phyloP scores from a whole-genome alignment of 345 rosid genomes.

The Rhodomyrtus tomentosa region DNA sequence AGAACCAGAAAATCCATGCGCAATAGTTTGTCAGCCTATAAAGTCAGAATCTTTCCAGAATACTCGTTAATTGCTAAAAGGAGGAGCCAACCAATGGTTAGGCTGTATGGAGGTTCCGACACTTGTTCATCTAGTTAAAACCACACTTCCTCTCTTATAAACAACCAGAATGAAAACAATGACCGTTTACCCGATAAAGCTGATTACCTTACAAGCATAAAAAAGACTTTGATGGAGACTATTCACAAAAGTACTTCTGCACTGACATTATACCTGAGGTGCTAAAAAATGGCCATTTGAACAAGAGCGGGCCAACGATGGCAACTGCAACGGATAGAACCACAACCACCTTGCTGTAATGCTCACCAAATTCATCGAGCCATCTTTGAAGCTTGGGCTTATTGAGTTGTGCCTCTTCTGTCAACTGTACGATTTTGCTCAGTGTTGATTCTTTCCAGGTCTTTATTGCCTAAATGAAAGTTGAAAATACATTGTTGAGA shows the following conservation, averaged over 20 bases:
- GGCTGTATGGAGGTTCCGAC: not conserved
- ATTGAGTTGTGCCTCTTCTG: slow-evolving; percentile 87
- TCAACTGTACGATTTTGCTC: slow-evolving; percentile 79
- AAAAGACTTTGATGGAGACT: not conserved
- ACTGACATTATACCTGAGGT: slow-evolving; percentile 49
- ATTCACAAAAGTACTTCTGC: not conserved
- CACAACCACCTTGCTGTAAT: slow-evolving; percentile 83
- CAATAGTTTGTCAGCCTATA: not conserved
- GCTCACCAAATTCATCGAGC: slow-evolving; percentile 96
- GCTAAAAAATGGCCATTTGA: slow-evolving; percentile 86
- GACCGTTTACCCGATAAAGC: not conserved
- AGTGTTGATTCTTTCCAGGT: slow-evolving; percentile 90
- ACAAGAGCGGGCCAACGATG: slow-evolving; percentile 74
- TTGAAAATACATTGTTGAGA: not conserved
- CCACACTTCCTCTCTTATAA: not conserved
- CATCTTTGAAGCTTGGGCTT: slow-evolving; percentile 94
- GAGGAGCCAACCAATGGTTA: not conserved
- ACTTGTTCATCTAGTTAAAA: not conserved
- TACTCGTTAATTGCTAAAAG: not conserved
- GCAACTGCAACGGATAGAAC: slow-evolving; percentile 71
- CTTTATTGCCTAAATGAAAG: slow-evolving; percentile 49
- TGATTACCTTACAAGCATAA: not conserved
- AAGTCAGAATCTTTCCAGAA: not conserved
- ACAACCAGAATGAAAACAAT: not conserved
- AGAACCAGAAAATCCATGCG: not conserved